A percentile compares a stretch with the other conserved stretches of the same genome.
Conservation (phyloP, 2,329 filamentous ascomycete genomes). For the Ophiostoma sp. region DNA sequence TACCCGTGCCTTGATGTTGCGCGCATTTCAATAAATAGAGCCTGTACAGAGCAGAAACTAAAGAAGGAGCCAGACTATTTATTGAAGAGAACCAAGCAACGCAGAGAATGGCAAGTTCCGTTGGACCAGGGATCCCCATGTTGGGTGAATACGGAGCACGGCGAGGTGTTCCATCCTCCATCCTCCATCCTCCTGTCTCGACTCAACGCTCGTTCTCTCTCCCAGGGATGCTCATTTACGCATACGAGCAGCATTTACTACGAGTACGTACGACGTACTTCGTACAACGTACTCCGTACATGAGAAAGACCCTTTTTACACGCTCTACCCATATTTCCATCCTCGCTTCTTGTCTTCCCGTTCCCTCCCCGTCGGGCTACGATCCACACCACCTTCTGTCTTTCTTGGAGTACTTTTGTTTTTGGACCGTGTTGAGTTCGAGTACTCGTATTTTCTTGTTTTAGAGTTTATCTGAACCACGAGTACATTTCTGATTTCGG, state of each 20-base stretch:
- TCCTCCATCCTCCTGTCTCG: too few species aligned
- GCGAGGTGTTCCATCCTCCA: too few species aligned
- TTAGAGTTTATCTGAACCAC: neutral
- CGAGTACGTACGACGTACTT: too few species aligned
- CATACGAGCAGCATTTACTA: too few species aligned
- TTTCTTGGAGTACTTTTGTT: neutral
- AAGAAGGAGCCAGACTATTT: too few species aligned
- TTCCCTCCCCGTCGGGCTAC: conserved; percentile 8
- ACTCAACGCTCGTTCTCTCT: too few species aligned
- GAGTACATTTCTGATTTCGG: neutral
- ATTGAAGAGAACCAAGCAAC: neutral
- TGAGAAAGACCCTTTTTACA: neutral
- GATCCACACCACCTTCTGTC: neutral
- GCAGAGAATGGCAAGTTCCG: neutral
- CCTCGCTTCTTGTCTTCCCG: conserved; percentile 5
- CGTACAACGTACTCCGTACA: too few species aligned
- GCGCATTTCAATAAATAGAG: neutral
- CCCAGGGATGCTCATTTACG: too few species aligned
- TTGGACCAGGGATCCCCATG: neutral
- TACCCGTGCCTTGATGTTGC: neutral
- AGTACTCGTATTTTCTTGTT: neutral
- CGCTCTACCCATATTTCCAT: conserved; percentile 8
- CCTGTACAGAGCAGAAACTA: neutral
- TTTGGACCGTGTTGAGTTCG: neutral
- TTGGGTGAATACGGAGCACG: neutral